phyloP scores from a whole-genome alignment of 306 rosid genomes.

The Trifolium dubium region DNA sequence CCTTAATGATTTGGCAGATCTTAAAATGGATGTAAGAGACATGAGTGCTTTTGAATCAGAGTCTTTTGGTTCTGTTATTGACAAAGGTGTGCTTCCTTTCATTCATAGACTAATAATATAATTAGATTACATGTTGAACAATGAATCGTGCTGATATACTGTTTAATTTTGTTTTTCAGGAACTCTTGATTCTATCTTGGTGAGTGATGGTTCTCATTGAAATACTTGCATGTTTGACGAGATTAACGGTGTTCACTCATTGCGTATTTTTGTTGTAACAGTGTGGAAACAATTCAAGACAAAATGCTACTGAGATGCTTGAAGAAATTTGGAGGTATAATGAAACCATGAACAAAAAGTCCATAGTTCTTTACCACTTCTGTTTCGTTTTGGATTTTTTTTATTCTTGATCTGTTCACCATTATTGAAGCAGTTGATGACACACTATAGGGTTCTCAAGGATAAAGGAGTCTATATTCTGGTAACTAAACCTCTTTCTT shows the following conservation, averaged over 20 bases:
- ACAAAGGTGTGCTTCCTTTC: conserved; percentile 63
- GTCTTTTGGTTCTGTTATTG: conserved; percentile 70
- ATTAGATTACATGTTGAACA: background rate
- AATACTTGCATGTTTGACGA: conserved; percentile 20
- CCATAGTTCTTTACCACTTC: conserved; percentile 32
- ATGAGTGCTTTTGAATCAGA: conserved; percentile 68
- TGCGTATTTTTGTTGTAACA: conserved; percentile 46
- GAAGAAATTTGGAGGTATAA: conserved; percentile 85
- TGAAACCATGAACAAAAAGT: conserved; percentile 44
- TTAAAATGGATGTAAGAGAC: conserved; percentile 83
- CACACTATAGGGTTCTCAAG: conserved; percentile 97
- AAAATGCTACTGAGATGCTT: conserved; percentile 79
- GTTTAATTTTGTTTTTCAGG: conserved; percentile 57
- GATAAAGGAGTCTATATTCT: conserved; percentile 82
- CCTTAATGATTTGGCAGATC: conserved; percentile 55
- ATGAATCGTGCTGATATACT: conserved; percentile 33
- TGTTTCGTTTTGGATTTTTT: conserved; percentile 45
- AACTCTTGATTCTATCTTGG: conserved; percentile 92
- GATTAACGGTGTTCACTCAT: conserved; percentile 27
- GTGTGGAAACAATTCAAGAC: conserved; percentile 79
- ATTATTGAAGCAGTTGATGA: conserved; percentile 92
- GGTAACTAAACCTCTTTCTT: conserved; percentile 55
- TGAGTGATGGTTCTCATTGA: conserved; percentile 49
- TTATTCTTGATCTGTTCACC: conserved; percentile 75
- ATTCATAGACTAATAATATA: background rate